Percentiles rank a stretch among this genome's conserved stretches.
Conservation (phyloP, 176 grass and related monocot genomes). For the Oryza meyeriana region DNA sequence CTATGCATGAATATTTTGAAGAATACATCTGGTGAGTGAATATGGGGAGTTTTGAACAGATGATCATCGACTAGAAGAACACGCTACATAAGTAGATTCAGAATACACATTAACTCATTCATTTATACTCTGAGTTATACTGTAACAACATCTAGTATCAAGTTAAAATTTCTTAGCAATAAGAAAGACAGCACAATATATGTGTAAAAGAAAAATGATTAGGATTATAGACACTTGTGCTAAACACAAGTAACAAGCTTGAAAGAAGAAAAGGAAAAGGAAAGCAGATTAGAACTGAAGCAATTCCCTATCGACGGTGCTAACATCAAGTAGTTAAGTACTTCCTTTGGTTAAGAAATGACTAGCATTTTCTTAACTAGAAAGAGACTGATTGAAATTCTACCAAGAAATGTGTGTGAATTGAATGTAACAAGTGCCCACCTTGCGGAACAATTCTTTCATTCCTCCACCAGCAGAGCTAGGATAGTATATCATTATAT, state of each 20-base stretch:
- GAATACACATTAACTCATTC: neutral
- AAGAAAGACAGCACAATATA: neutral
- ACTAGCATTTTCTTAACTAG: constrained; percentile 6
- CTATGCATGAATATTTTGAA: constrained; percentile 37
- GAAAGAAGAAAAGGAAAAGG: neutral
- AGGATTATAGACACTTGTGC: neutral
- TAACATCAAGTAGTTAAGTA: neutral
- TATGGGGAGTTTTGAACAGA: constrained; percentile 3
- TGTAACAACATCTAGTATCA: neutral
- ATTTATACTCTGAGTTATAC: constrained; percentile 14
- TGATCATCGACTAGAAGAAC: neutral
- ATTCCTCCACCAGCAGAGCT: constrained; percentile 98
- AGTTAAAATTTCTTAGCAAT: neutral
- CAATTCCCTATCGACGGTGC: neutral
- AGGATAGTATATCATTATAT: constrained; percentile 99
- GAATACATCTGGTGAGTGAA: neutral
- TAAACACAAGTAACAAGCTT: neutral
- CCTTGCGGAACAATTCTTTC: constrained; percentile 96
- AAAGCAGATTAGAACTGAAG: neutral
- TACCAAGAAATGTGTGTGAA: neutral
- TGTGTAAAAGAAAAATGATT: neutral
- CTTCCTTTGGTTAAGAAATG: neutral
- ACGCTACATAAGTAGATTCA: constrained; percentile 6
- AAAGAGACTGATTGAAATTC: neutral
- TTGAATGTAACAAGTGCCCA: constrained; percentile 26